Evolutionary conservation across 2,329 filamentous ascomycete genomes (phyloP), one percentile per base, ranked within the genome.

Genomic region (Fonsecaea monophora): DNA sequence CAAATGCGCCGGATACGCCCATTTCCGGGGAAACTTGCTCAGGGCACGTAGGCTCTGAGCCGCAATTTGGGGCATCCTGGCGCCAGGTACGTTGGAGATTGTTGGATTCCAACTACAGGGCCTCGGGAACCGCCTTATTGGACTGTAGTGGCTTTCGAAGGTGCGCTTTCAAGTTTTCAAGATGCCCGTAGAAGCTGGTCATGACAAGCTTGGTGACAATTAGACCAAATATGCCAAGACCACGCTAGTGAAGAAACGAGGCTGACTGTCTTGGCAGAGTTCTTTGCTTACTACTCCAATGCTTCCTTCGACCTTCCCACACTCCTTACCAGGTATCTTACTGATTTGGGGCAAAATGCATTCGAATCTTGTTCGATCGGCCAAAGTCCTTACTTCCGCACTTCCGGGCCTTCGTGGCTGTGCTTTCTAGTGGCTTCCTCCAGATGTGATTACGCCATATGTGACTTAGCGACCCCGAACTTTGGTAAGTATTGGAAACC

Each of bases 1-100:
- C 53, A 71, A 38, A 42, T 71, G 70, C 12, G 71, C 71, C 21
- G 72, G 69, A 57, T 72, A 67, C n/a, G 69, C 68, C 66, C 71
- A 70, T 71, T 67, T 68, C 56, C 62, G 61, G 15, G 71, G 64
- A 34, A 67, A 60, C 32, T 53, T 60, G 5, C 66, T 35, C 48
- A 74, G 62, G 12, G 63, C 65, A 10, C 67, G 65, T 35, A 73
- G 57, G 25, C 56, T 69, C n/a, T 62, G 62, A 18, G 68, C 65
- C 12, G 70, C 37, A 15, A 73, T 64, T 13, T 62, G 50, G 60
- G 70, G 71, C 72, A 74, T 74, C 10, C 9, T 54, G 32, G 34
- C 37, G 45, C 30, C 5, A 42, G 40, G n/a, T 45, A 45, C 40
- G 40, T 7, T 45, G n/a, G 40, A 4, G 13, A 13, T 18, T 50